Conservation (phyloP, 768 basidiomycete genomes). For the Boletus vinaceobasis region DNA sequence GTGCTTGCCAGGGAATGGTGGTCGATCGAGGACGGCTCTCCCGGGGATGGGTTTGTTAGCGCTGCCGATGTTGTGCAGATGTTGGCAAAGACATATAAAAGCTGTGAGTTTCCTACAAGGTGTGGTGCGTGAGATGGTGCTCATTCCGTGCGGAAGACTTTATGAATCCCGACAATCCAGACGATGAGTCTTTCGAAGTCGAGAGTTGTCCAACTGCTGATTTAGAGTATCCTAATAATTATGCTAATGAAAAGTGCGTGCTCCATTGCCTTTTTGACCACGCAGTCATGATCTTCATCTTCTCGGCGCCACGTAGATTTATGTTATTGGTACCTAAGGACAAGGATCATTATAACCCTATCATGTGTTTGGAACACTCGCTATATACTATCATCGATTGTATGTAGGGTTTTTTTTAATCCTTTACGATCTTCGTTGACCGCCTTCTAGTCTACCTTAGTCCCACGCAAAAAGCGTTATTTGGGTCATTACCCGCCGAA, state of each 20-base stretch:
- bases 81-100: conserved; percentile 65
- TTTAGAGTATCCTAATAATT: conserved; percentile 74
- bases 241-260: conserved; percentile 63
- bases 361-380: conserved; percentile 71
- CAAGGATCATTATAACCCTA: conserved; percentile 84
- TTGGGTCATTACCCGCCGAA: conserved; percentile 61
- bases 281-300: not conserved
- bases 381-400: conserved; percentile 72
- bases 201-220: conserved; percentile 63
- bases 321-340: conserved; percentile 78
- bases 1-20: conserved; percentile 41
- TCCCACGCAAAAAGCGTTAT: conserved; percentile 57
- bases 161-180: conserved; percentile 58
- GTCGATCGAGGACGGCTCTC: conserved; percentile 50
- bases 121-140: not conserved
- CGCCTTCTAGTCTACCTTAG: conserved; percentile 57
- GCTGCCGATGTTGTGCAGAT: conserved; percentile 61
- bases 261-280: not conserved
- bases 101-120: conserved; percentile 45
- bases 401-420: conserved; percentile 35
- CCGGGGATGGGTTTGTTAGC: conserved; percentile 52
- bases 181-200: conserved; percentile 62
- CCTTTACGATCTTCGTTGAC: conserved; percentile 4
- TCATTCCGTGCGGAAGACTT: conserved; percentile 51
- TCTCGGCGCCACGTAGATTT: conserved; percentile 44